Evolutionary conservation across 352 stramenopile species (phyloP), one percentile per base, ranked within the genome.

Genomic region (Globisporangium middletonii): DNA sequence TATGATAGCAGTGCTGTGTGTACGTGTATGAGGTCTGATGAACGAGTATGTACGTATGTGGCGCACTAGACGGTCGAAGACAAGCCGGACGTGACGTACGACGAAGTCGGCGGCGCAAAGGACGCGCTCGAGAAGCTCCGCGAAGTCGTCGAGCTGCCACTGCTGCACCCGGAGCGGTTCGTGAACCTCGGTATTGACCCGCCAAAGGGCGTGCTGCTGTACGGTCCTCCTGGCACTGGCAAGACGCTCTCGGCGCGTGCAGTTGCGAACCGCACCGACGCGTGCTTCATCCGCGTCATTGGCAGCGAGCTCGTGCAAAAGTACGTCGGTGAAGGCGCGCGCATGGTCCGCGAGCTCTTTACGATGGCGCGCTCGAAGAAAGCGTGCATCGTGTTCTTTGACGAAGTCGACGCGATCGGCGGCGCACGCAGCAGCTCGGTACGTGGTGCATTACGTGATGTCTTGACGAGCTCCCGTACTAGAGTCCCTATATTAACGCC

Each of bases 261-360:
- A 0, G 97, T 99, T 3, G 97, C 97, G 19, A 99, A 99, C 85
- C 77, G 97, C 63, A 99, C 97, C 35, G 97, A 99, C 64, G 97
- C 97, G 4, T 99, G 92, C 63, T 99, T 99, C 76, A 99, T 99
- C 79, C 95, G 97, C 56, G 97, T 99, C 23, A 99, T 99, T 69
- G 97, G 97, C 44, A 98, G 86, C 54, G 97, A 99, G 68, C 77
- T 99, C 12, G 97, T 99, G 48, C 97, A 99, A 71, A 99, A 99
- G 69, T 99, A 99, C 73, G 96, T 99, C 37, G 97, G 97, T 23
- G 97, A 99, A 78, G 97, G 97, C 56, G 97, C 97, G 15, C 84
- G 97, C 44, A 99, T 99, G 96, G 97, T 99, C 62, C 95, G 97
- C 47, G 97, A 99, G 73, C 77, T 99, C n/a, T 99, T 99, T 74